These are phyloP conservation scores for Hygrophila difformis DNA, from an alignment of 257 asterid species.

Conservation along the genomic window DNA sequence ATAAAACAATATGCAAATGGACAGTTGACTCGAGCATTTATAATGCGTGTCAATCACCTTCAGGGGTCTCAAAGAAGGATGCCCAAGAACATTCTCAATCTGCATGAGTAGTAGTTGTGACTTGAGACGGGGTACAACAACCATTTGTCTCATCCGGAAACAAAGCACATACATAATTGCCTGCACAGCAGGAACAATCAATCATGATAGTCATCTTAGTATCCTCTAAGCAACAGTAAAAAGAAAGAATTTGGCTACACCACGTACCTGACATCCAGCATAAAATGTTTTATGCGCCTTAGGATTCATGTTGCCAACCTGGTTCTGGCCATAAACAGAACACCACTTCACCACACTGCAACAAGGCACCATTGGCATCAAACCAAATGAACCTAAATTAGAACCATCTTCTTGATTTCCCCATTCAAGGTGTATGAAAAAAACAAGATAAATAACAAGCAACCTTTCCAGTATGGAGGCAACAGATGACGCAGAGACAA, in stretches of 20 bases:
- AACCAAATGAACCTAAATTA: slow-evolving; percentile 14
- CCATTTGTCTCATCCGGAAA: slow-evolving; percentile 75
- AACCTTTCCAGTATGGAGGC: slow-evolving; percentile 63
- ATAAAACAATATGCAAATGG: too few species aligned
- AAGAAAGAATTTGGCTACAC: not conserved
- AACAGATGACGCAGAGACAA: slow-evolving; percentile 45
- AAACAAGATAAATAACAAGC: slow-evolving; percentile 6
- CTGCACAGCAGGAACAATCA: slow-evolving; percentile 25
- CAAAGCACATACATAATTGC: slow-evolving; percentile 87
- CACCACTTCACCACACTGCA: slow-evolving; percentile 78
- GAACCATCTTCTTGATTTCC: slow-evolving; percentile 2
- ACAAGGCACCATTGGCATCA: slow-evolving; percentile 11
- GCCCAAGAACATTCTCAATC: slow-evolving; percentile 55
- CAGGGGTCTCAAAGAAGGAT: slow-evolving; percentile 56
- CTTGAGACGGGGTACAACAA: slow-evolving; percentile 46
- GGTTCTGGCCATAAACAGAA: slow-evolving; percentile 52
- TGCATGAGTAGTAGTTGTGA: slow-evolving; percentile 47
- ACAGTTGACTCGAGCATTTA: too few species aligned
- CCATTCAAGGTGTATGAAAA: not conserved
- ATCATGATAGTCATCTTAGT: too few species aligned
- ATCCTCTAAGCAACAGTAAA: too few species aligned
- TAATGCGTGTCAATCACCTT: too few species aligned
- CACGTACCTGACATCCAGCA: slow-evolving; percentile 84
- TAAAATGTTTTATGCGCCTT: slow-evolving; percentile 69
- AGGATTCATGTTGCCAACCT: slow-evolving; percentile 44